Evolutionary conservation across 768 basidiomycete species (phyloP).

Genomic region (Leccinellum luteum): DNA sequence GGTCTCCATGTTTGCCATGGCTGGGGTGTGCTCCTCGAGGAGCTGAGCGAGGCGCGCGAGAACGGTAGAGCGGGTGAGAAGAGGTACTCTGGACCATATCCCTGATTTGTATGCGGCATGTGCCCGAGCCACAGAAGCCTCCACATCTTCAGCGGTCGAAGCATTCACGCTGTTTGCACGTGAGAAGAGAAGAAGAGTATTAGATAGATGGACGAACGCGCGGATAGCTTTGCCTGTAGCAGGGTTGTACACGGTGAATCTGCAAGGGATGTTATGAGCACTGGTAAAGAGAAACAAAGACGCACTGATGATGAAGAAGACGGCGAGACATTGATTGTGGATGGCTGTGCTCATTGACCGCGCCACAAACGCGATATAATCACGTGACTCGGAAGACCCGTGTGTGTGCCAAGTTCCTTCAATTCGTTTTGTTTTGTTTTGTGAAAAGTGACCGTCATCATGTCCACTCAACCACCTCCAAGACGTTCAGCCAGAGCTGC

Average conservation of each 20-base stretch:
- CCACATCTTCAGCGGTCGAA: constrained; percentile 51
- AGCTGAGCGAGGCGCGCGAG: constrained; percentile 62
- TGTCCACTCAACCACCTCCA: constrained; percentile 36
- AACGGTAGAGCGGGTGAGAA: constrained; percentile 58
- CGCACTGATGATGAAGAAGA: constrained; percentile 10
- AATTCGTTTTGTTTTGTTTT: no score
- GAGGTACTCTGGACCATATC: constrained; percentile 65
- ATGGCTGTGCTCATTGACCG: constrained; percentile 17
- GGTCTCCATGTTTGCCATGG: constrained; percentile 64
- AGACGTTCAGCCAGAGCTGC: constrained; percentile 54
- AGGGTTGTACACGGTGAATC: constrained; percentile 52
- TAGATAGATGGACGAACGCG: constrained; percentile 53
- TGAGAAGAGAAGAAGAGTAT: constrained; percentile 28
- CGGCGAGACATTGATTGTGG: constrained; percentile 5
- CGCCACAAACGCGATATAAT: constrained; percentile 27
- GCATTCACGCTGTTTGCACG: constrained; percentile 46
- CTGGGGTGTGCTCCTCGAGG: constrained; percentile 54
- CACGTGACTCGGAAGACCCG: constrained; percentile 13
- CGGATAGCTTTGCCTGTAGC: constrained; percentile 61
- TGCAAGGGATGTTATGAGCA: no score
- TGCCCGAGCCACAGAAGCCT: constrained; percentile 49
- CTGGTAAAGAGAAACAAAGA: no score
- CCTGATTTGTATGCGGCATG: constrained; percentile 63
- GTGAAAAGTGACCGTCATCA: constrained; percentile 5
- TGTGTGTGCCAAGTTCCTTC: neutral